Evolutionary conservation across 129 eudicot genomes (phyloP).

Genomic region (Flaveria trinervia): DNA sequence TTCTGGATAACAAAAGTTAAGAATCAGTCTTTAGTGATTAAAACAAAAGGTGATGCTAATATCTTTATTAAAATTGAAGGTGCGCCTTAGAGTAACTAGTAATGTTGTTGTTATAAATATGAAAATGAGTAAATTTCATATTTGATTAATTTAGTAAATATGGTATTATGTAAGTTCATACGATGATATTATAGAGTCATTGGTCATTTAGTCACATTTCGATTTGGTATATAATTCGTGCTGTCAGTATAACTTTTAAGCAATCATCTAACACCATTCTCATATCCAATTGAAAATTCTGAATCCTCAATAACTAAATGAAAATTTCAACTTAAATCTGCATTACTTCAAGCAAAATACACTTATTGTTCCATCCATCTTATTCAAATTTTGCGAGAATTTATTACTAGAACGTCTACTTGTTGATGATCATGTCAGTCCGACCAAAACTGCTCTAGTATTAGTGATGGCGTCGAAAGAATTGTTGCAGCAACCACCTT

Average conservation of each 20-base stretch:
- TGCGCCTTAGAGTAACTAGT: no score
- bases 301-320: not conserved
- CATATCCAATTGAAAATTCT: not conserved
- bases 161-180: not conserved
- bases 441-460: conserved; percentile 39
- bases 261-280: not conserved
- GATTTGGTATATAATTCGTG: no score
- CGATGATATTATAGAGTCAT: no score
- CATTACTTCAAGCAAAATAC: not conserved
- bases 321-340: not conserved
- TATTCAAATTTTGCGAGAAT: conserved; percentile 2
- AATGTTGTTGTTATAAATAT: not conserved
- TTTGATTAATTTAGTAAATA: not conserved
- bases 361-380: conserved; percentile 10
- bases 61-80: not conserved
- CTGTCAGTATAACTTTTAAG: no score
- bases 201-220: no score
- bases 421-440: conserved; percentile 9
- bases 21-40: not conserved
- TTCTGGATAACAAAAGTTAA: not conserved
- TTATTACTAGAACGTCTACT: not conserved
- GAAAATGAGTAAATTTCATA: not conserved
- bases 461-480: conserved; percentile 35
- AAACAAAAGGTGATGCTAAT: not conserved
- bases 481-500: conserved; percentile 34